These are phyloP conservation scores for Polyporus arcularius DNA, from an alignment of 768 basidiomycete genomes.

Conservation along the genomic window DNA sequence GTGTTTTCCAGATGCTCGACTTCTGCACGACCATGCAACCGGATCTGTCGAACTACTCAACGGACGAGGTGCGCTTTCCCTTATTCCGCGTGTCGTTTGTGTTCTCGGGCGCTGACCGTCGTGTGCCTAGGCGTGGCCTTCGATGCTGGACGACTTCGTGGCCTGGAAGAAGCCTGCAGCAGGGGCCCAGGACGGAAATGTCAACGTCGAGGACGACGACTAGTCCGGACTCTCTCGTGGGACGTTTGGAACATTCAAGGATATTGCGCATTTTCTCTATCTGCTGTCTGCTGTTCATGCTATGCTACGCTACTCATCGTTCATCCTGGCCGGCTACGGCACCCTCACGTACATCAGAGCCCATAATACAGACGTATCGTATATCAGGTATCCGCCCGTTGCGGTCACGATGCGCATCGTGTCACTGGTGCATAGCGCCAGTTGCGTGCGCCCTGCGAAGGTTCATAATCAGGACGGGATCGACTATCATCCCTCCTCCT, in stretches of 20 bases:
- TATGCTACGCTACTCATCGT: not conserved
- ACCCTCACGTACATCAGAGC: too few species aligned
- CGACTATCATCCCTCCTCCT: too few species aligned
- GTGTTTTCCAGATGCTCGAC: slow-evolving; percentile 60
- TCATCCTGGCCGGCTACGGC: not conserved
- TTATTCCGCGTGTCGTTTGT: not conserved
- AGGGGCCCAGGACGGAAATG: not conserved
- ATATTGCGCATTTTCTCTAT: not conserved
- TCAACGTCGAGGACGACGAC: not conserved
- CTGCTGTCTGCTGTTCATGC: not conserved
- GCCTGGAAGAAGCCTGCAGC: slow-evolving; percentile 50
- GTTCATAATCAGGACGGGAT: too few species aligned
- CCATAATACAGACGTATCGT: too few species aligned
- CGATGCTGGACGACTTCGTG: slow-evolving; percentile 78
- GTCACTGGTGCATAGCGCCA: too few species aligned
- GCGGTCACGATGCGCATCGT: too few species aligned
- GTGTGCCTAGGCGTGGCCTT: slow-evolving; percentile 71
- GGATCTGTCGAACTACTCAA: slow-evolving; percentile 66
- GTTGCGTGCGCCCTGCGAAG: too few species aligned
- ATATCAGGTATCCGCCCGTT: too few species aligned
- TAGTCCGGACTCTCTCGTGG: not conserved
- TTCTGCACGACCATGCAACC: slow-evolving; percentile 67
- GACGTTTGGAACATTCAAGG: not conserved
- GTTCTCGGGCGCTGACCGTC: not conserved
- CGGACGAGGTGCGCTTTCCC: slow-evolving; percentile 59